Base-by-base conservation (phyloP, 176 grass and related monocot genomes). In the Bolboschoenus planiculmis region DNA sequence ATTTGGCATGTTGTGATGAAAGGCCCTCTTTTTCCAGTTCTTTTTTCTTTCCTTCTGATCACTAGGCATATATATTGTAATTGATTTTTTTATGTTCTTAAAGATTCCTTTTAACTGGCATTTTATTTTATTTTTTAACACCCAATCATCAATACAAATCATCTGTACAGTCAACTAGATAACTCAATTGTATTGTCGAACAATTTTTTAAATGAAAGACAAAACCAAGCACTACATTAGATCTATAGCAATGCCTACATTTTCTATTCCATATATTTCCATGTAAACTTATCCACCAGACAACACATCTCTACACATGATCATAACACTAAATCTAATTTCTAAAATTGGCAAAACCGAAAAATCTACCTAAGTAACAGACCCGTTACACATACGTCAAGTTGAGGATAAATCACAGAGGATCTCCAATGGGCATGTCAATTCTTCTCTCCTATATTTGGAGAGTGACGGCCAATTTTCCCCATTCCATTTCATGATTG, bases 391-490 rank as follows among this genome's bases (percentile, higher is more conserved):
- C 72, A n/a, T 39, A 1, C 26, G 26, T 27, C 4, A 74, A 29
- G n/a, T 27, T 74, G 4, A 44, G 40, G n/a, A 74, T 74, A 23
- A 21, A 29, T 47, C 23, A 29, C 15, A 74, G 10, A 46, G 11
- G 40, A 74, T 76, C 72, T 18, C 11, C 0, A 15, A 16, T 31
- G 24, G 44, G 21, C 4, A 74, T 46, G 68, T 5, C 24, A 50
- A 51, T 76, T 76, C 34, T 39, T n/a, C 59, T 14, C 65, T 42
- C 65, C 62, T 67, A 70, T 40, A 42, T 70, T 70, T 39, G 65
- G 65, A 37, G 61, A 74, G 39, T 6, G 26, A 76, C 72, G 26
- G 72, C 72, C 24, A 31, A 33, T 20, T 76, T 76, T 50, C 42
- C 36, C 57, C 71, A 20, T 51, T 26, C 2, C 42, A 76, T 31